Percentiles rank a stretch among this genome's conserved stretches.
Evolutionary conservation across 805 yeast species (phyloP).

Genomic region (Yamadazyma tumulicola): DNA sequence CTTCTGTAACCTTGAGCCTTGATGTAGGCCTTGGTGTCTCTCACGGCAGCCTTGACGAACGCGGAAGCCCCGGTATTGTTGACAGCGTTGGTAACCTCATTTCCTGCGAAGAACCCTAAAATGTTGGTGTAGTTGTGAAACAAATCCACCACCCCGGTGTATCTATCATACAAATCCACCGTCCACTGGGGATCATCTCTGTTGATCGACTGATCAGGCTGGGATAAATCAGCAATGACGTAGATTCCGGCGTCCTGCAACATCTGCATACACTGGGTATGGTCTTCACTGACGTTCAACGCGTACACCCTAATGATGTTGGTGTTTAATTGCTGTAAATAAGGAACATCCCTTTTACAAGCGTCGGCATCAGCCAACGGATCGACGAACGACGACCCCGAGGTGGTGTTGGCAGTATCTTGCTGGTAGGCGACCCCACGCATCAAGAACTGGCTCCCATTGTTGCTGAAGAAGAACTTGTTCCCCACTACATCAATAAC

Average conservation of each 20-base stretch:
- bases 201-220: slow-evolving; percentile 61
- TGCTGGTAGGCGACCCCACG: slow-evolving; percentile 81
- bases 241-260: slow-evolving; percentile 84
- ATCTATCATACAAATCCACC: slow-evolving; percentile 59
- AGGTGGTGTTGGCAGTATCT: slow-evolving; percentile 50
- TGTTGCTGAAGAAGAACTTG: slow-evolving; percentile 72
- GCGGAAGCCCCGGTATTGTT: slow-evolving; percentile 74
- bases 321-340: slow-evolving; percentile 57
- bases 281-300: slow-evolving; percentile 60
- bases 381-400: slow-evolving; percentile 49
- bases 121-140: slow-evolving; percentile 69
- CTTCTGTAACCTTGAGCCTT: slow-evolving; percentile 54
- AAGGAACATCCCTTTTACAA: slow-evolving; percentile 74
- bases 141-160: slow-evolving; percentile 64
- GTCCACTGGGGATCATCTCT: slow-evolving; percentile 64
- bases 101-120: slow-evolving; percentile 83
- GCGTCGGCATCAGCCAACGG: slow-evolving; percentile 62
- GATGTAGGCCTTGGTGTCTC: slow-evolving; percentile 73
- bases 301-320: slow-evolving; percentile 78
- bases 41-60: slow-evolving; percentile 77
- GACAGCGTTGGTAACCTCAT: slow-evolving; percentile 70
- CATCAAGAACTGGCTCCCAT: slow-evolving; percentile 75
- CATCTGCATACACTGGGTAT: slow-evolving; percentile 62
- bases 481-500: slow-evolving; percentile 71
- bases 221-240: slow-evolving; percentile 82